Evolutionary conservation across 768 basidiomycete species (phyloP), one percentile per base, ranked within the genome.

Genomic region (Mycena alexandri): DNA sequence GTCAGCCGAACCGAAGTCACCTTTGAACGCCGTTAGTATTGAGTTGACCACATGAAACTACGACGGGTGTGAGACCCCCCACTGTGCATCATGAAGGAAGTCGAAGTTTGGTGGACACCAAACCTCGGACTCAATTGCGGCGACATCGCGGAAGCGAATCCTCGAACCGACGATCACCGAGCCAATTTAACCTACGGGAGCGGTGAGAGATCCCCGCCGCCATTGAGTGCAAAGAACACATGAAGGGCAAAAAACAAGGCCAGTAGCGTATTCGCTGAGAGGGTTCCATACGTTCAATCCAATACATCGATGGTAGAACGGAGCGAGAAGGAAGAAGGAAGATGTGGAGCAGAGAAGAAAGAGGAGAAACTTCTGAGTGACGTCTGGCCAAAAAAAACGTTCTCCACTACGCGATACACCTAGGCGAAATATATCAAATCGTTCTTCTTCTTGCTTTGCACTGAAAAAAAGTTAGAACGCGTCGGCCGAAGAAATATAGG

Each of bases 401-500:
- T 41, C n/a, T 52, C 57, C 60, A 63, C 67, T 58, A 63, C 17
- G 36, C 42, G 57, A 68, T 50, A 68, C 69, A 63, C 65, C 82
- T 92, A 95, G 54, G 93, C 94, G 79, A 95, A 95, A 83, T 95
- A 95, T 88, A 94, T 90, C 76, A 98, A 90, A 75, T 94, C 91
- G 76, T 99, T 99, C 89, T 99, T 99, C 90, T 99, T 99, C 90
- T 98, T 96, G 81, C 94, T 95, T 87, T 99, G 97, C 63, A 99
- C 92, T 98, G 79, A 77, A 71, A 72, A 70, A 38, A 44, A 38
- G 71, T 80, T 54, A 79, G 71, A 69, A 38, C 69, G 48, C 24
- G 41, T 22, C 22, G n/a, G 51, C 52, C 24, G 41, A n/a, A 24
- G 57, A 22, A 69, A 50, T 53, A 51, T 53, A 51, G 67, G 44